These are phyloP conservation scores for Podospora pseudopauciseta DNA, from an alignment of 495 filamentous ascomycete species.

Conservation along the genomic window DNA sequence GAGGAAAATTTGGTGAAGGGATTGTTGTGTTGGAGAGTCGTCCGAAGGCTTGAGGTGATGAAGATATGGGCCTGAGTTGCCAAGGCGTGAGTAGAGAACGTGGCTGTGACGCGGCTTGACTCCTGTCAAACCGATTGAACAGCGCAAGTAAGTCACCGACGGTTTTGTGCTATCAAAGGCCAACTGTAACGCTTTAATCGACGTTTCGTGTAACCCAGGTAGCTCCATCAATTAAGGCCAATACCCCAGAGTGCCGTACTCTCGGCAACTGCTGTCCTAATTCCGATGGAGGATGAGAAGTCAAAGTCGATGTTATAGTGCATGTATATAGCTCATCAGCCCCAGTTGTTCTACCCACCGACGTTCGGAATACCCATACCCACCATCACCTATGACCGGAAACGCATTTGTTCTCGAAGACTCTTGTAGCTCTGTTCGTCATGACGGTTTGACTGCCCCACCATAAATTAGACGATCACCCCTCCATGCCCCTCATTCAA, in stretches of 20 bases:
- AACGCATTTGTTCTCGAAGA: not conserved
- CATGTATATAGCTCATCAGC: not conserved
- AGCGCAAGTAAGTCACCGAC: no score
- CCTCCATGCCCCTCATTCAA: not conserved
- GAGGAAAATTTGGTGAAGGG: not conserved
- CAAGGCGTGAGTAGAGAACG: not conserved
- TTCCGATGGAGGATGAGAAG: not conserved
- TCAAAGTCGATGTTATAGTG: no score
- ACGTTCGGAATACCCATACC: not conserved
- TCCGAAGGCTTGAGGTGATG: not conserved
- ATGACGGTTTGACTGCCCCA: slow-evolving; percentile 4
- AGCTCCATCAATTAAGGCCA: not conserved
- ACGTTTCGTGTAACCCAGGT: not conserved
- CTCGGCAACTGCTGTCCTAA: no score
- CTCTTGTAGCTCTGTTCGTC: not conserved
- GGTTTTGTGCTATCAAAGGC: no score
- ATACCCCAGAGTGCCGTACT: not conserved
- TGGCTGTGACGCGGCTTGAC: not conserved
- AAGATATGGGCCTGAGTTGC: not conserved
- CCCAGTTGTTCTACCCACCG: not conserved
- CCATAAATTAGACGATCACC: not conserved
- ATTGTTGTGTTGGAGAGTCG: not conserved
- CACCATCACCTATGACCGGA: not conserved
- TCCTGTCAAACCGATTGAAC: not conserved
- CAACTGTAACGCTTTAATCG: not conserved